Conservation (phyloP, 768 basidiomycete species). For the Clitopilus passeckerianus region DNA sequence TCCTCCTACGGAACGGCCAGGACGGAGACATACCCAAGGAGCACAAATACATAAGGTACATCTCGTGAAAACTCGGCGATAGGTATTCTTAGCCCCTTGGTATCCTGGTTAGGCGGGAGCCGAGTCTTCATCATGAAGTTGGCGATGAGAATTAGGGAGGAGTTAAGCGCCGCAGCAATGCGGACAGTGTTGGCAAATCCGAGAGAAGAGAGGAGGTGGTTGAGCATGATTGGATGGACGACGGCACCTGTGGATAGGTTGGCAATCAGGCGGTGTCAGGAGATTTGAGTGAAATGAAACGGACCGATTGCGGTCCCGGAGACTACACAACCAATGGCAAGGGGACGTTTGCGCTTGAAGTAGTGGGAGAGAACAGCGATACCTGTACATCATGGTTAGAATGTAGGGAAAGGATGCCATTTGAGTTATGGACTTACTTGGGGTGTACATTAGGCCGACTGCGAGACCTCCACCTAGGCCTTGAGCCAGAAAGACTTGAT, state of each 20-base stretch:
- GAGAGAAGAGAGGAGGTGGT: conserved; percentile 25
- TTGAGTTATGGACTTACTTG: neutral
- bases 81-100: conserved; percentile 12
- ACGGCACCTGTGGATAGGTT: conserved; percentile 33
- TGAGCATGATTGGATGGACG: conserved; percentile 53
- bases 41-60: conserved; percentile 17
- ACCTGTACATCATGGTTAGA: conserved; percentile 11
- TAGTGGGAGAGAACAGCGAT: conserved; percentile 43
- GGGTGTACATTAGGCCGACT: conserved; percentile 33
- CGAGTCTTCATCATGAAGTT: conserved; percentile 23
- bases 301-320: conserved; percentile 12
- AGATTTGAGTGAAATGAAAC: neutral
- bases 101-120: conserved; percentile 20
- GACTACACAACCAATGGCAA: conserved; percentile 46
- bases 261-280: neutral
- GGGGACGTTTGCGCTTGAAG: conserved; percentile 36
- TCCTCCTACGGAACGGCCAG: neutral
- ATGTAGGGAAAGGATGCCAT: neutral
- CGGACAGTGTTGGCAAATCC: conserved; percentile 34
- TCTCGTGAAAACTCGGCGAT: conserved; percentile 20
- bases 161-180: conserved; percentile 28
- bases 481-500: conserved; percentile 39
- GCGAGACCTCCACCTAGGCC: conserved; percentile 41
- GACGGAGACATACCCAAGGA: conserved; percentile 9
- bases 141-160: conserved; percentile 23